These are phyloP conservation scores for Hirsutella rhossiliensis DNA, from an alignment of 2,329 filamentous ascomycete genomes.

Conservation along the genomic window DNA sequence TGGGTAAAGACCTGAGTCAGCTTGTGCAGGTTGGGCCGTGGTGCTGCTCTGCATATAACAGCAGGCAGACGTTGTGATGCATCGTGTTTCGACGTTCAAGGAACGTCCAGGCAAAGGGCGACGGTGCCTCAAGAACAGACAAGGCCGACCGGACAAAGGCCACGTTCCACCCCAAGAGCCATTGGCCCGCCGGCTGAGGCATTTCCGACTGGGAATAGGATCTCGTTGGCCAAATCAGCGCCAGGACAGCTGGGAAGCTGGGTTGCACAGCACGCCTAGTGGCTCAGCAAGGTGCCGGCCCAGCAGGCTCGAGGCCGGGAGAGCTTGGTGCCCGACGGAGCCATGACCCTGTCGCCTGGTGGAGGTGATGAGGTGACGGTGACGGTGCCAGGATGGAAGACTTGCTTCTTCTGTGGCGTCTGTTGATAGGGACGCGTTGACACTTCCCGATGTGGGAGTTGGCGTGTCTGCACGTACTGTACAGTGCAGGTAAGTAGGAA, in stretches of 20 bases:
- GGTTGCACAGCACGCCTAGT: neutral
- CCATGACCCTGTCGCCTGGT: neutral
- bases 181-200: neutral
- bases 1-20: no score
- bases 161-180: neutral
- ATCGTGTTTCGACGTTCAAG: no score
- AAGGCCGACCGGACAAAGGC: neutral
- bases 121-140: neutral
- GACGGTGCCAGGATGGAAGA: neutral
- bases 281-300: neutral
- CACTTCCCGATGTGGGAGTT: no score
- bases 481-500: no score
- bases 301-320: neutral
- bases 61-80: no score
- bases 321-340: constrained; percentile 1
- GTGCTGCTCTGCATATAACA: no score
- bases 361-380: neutral
- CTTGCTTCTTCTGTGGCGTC: no score
- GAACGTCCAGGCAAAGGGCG: neutral
- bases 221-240: neutral
- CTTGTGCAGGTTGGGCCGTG: no score
- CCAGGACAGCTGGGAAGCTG: neutral
- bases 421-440: no score
- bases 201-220: neutral
- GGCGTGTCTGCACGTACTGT: no score